Conservation (phyloP, 1,284 basidiomycete genomes). For the Ustilago nuda region DNA sequence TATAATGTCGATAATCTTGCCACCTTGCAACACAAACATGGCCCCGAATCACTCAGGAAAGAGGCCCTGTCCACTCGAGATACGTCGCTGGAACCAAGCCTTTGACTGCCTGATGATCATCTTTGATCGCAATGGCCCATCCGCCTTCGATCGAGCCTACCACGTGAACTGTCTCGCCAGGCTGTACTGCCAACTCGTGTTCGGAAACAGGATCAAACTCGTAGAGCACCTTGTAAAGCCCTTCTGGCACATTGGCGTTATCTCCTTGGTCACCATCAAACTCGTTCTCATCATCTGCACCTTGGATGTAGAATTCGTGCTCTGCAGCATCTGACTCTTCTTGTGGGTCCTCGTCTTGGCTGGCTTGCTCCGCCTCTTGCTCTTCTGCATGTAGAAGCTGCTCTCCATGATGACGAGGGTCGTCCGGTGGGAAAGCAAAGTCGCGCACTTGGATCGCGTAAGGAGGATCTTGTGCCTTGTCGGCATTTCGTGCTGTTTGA, state of each 20-base stretch:
- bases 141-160: slow-evolving; percentile 56
- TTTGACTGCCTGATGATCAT: slow-evolving; percentile 22
- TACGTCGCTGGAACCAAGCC: slow-evolving; percentile 54
- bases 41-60: slow-evolving; percentile 8
- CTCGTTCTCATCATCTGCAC: slow-evolving; percentile 47
- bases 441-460: slow-evolving; percentile 44
- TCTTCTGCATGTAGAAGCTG: slow-evolving; percentile 9
- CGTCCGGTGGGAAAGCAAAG: slow-evolving; percentile 49
- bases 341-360: slow-evolving; percentile 16
- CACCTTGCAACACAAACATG: neutral
- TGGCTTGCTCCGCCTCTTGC: neutral
- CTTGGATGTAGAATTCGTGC: slow-evolving; percentile 38
- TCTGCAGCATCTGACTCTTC: slow-evolving; percentile 19
- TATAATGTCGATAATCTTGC: slow-evolving; percentile 4
- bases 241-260: slow-evolving; percentile 32
- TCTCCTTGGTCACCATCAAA: slow-evolving; percentile 49
- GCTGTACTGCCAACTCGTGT: slow-evolving; percentile 51
- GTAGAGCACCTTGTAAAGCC: slow-evolving; percentile 57
- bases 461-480: neutral
- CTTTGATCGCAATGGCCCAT: slow-evolving; percentile 53
- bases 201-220: slow-evolving; percentile 52
- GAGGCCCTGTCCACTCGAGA: slow-evolving; percentile 43
- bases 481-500: slow-evolving; percentile 28
- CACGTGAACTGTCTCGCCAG: slow-evolving; percentile 46
- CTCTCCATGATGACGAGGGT: slow-evolving; percentile 45